Evolutionary conservation across 2,329 filamentous ascomycete genomes (phyloP), one percentile per base, ranked within the genome.

Genomic region (Cytospora piceae): DNA sequence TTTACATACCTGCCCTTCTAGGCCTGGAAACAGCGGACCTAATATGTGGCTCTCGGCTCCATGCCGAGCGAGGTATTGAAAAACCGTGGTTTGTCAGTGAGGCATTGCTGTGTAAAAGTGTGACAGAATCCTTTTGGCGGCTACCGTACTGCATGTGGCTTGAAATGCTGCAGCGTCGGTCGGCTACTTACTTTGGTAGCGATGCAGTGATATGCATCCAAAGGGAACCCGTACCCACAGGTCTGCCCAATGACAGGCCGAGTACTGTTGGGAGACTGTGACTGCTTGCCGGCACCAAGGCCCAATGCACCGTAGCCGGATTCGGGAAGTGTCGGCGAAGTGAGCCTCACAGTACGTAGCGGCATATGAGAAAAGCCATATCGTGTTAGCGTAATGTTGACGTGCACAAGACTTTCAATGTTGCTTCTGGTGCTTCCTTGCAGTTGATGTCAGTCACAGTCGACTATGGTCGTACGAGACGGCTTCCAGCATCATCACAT

Each of bases 401-500:
- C 11, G 46, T 12, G 12, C 11, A 22, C n/a, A 20, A 46, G n/a
- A 22, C 9, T 49, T 49, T 49, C n/a, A 24, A 20, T n/a, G n/a
- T 49, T 49, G 61, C 53, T 56, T 56, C 39, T 42, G 24, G 53
- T 24, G 22, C 5, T 39, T 39, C n/a, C 61, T 57, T 49, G 42
- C n/a, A 22, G 2, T n/a, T 22, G 17, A 22, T n/a, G 42, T 22
- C 42, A 24, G 27, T 49, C n/a, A 11, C 24, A 49, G 53, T 24
- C 15, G 39, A 37, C 31, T 46, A n/a, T 56, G 12, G 32, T 63
- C 22, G 52, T n/a, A 51, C 60, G 39, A 37, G 29, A 46, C 58
- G 46, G 61, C 27, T 54, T 9, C 39, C 61, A 42, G 54, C 62
- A 51, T 61, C 58, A 58, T 64, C 61, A 64, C 55, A 29, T 46